Conservation (phyloP, 116 monocot genomes). For the Posidonia oceanica region DNA sequence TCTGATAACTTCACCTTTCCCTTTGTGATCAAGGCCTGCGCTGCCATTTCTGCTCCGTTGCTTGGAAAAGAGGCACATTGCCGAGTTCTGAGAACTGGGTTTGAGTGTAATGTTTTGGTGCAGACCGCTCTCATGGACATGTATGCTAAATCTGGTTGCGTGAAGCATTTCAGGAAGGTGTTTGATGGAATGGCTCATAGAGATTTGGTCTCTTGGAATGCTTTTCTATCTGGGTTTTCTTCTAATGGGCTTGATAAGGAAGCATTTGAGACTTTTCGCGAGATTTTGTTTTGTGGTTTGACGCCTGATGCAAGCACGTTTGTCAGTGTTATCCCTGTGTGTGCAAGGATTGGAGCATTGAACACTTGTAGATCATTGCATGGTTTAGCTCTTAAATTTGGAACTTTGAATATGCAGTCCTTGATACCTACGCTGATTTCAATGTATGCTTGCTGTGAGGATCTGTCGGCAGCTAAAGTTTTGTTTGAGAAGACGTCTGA, state of each 20-base stretch:
- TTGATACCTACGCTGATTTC: conserved; percentile 38
- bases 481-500: conserved; percentile 15
- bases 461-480: conserved; percentile 22
- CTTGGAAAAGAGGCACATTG: conserved; percentile 23
- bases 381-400: conserved; percentile 40
- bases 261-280: conserved; percentile 27
- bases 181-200: conserved; percentile 35
- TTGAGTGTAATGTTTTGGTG: conserved; percentile 12
- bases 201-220: conserved; percentile 46
- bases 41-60: conserved; percentile 8
- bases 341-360: conserved; percentile 23
- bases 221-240: conserved; percentile 36
- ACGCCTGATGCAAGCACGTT: conserved; percentile 20
- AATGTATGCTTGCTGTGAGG: conserved; percentile 33
- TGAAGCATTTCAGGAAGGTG: conserved; percentile 17
- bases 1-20: conserved; percentile 39
- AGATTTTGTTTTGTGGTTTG: conserved; percentile 19
- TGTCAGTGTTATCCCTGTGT: conserved; percentile 37
- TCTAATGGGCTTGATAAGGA: conserved; percentile 9
- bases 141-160: conserved; percentile 26
- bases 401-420: conserved; percentile 14
- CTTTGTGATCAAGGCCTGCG: conserved; percentile 22
- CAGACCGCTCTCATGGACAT: conserved; percentile 33
- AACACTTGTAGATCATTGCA: conserved; percentile 31
- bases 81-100: conserved; percentile 32